Conservation (phyloP, 163 green algal species). For the Chlamydomonas reinhardtii region DNA sequence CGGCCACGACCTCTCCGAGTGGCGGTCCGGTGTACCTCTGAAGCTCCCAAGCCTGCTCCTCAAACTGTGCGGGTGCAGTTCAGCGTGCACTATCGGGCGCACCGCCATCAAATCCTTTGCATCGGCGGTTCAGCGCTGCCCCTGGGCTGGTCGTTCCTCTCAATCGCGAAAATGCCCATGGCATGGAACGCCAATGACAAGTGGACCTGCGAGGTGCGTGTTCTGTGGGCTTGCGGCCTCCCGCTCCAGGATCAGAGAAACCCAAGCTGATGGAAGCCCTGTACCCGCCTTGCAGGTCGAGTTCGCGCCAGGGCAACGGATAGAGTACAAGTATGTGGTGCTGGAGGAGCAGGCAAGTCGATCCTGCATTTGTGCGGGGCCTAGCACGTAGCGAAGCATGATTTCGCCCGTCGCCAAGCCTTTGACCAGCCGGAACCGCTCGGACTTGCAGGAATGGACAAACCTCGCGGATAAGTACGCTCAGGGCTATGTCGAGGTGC, state of each 20-base stretch:
- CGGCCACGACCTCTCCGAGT: no score
- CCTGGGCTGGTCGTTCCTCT: conserved; percentile 93
- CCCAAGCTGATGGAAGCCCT: no score
- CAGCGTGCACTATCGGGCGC: conserved; percentile 86
- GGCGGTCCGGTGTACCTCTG: no score
- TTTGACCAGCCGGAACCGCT: no score
- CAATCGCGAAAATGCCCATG: conserved; percentile 94
- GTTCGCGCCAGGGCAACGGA: conserved; percentile 80
- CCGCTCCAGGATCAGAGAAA: no score
- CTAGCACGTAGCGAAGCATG: no score
- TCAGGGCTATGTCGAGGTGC: conserved; percentile 88
- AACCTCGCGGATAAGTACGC: conserved; percentile 87
- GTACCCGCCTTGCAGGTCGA: conserved; percentile 72
- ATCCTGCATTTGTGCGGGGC: not conserved
- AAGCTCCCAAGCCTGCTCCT: no score
- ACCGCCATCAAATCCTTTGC: conserved; percentile 93
- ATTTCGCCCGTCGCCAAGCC: not conserved
- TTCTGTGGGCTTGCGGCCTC: not conserved
- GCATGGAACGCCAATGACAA: conserved; percentile 89
- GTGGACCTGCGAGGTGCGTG: conserved; percentile 88
- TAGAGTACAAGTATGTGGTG: conserved; percentile 98
- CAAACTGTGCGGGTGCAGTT: conserved; percentile 79
- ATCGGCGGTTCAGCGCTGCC: conserved; percentile 88
- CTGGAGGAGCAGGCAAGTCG: conserved; percentile 91
- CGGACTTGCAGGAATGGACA: conserved; percentile 86